Conservation (phyloP, 805 yeast species). For the Ogataea pini region DNA sequence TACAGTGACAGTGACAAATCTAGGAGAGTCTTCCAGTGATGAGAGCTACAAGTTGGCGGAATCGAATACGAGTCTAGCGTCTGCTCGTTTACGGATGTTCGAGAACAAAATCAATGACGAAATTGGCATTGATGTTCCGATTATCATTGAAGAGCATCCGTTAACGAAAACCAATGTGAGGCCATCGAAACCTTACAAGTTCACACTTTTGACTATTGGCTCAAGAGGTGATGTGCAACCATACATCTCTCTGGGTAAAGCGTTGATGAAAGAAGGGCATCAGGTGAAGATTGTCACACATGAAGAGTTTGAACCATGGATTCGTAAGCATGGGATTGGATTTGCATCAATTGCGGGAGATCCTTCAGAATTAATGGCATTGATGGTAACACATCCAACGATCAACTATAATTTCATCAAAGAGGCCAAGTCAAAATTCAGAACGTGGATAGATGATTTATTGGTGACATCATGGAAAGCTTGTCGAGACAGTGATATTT, state of each 20-base stretch:
- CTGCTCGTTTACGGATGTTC: slow-evolving; percentile 63
- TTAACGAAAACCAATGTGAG: slow-evolving; percentile 38
- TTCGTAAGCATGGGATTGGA: slow-evolving; percentile 61
- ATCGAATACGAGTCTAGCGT: slow-evolving; percentile 38
- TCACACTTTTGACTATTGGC: slow-evolving; percentile 84
- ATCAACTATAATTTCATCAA: slow-evolving; percentile 78
- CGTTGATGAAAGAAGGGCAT: slow-evolving; percentile 79
- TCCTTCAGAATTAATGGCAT: slow-evolving; percentile 86
- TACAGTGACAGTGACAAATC: slow-evolving; percentile 5
- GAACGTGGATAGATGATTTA: slow-evolving; percentile 80
- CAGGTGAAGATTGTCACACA: slow-evolving; percentile 84
- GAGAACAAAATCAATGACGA: slow-evolving; percentile 65
- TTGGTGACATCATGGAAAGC: slow-evolving; percentile 80
- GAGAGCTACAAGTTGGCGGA: slow-evolving; percentile 35
- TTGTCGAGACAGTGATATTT: slow-evolving; percentile 76
- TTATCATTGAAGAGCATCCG: slow-evolving; percentile 68
- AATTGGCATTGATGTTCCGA: slow-evolving; percentile 65
- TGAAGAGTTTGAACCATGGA: slow-evolving; percentile 76
- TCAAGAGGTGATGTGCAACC: slow-evolving; percentile 98
- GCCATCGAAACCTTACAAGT: slow-evolving; percentile 55
- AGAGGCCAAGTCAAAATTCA: slow-evolving; percentile 79
- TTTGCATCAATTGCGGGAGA: slow-evolving; percentile 85
- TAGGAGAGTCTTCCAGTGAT: slow-evolving; percentile 24
- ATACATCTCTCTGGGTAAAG: slow-evolving; percentile 85
- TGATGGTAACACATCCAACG: slow-evolving; percentile 90